Conservation (phyloP, 768 basidiomycete species). For the Boletus speciosus region DNA sequence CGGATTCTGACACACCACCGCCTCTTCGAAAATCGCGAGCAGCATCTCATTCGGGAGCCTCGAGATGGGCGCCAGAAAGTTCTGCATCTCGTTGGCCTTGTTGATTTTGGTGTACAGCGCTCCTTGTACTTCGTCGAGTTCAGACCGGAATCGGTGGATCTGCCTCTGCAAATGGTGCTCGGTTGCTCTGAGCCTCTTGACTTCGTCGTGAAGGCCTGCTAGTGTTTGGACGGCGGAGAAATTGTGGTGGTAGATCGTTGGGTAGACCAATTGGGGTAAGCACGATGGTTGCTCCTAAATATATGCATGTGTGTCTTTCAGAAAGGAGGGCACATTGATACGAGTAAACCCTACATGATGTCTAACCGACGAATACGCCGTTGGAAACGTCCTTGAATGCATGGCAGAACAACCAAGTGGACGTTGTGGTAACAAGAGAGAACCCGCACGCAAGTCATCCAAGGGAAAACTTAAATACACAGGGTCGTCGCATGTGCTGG, state of each 20-base stretch:
- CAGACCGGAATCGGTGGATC: slow-evolving; percentile 12
- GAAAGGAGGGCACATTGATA: neutral
- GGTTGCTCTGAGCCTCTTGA: slow-evolving; percentile 13
- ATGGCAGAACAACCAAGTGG: slow-evolving; percentile 7
- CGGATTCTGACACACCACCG: slow-evolving; percentile 24
- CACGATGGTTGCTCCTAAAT: slow-evolving; percentile 15
- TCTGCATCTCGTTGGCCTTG: slow-evolving; percentile 30
- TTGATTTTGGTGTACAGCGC: slow-evolving; percentile 15
- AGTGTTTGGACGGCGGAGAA: slow-evolving; percentile 18
- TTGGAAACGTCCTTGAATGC: slow-evolving; percentile 14
- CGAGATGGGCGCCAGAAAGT: slow-evolving; percentile 27
- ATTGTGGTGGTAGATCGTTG: slow-evolving; percentile 13
- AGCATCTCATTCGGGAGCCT: slow-evolving; percentile 31
- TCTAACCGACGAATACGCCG: slow-evolving; percentile 16
- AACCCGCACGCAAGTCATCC: slow-evolving; percentile 9
- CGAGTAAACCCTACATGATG: slow-evolving; percentile 18
- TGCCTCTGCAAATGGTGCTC: slow-evolving; percentile 16
- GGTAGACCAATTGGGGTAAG: slow-evolving; percentile 1
- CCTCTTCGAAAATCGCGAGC: slow-evolving; percentile 30
- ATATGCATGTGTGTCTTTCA: slow-evolving; percentile 3
- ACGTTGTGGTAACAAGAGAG: slow-evolving; percentile 15
- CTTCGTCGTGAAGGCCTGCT: slow-evolving; percentile 17
- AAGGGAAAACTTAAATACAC: slow-evolving; percentile 21
- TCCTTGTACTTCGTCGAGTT: slow-evolving; percentile 16
- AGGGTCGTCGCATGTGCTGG: slow-evolving; percentile 17